Evolutionary conservation across 495 filamentous ascomycete species (phyloP).

Genomic region (Chaetomium fimeti): DNA sequence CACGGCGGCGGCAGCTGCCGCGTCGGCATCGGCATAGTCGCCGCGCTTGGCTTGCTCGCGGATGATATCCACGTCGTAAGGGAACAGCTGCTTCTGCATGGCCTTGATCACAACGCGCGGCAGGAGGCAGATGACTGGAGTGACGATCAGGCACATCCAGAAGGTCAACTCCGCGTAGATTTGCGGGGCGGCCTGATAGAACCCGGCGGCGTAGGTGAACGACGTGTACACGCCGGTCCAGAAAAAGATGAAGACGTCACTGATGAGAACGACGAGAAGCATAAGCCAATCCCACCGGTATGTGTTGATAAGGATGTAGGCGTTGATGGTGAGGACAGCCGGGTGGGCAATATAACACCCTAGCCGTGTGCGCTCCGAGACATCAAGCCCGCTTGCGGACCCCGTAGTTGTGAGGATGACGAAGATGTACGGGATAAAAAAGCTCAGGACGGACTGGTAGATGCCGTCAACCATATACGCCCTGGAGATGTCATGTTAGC

Average conservation of each 20-base stretch:
- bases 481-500: constrained; percentile 53
- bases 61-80: constrained; percentile 91
- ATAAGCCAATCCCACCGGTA: constrained; percentile 98
- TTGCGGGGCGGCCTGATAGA: constrained; percentile 75
- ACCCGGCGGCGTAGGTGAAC: constrained; percentile 59
- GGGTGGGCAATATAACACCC: constrained; percentile 78
- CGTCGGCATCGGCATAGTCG: constrained; percentile 56
- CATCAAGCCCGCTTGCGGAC: constrained; percentile 63
- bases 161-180: constrained; percentile 79
- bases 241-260: constrained; percentile 85
- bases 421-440: constrained; percentile 86
- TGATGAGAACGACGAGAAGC: constrained; percentile 72
- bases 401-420: constrained; percentile 66
- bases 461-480: constrained; percentile 92
- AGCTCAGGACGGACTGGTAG: constrained; percentile 90
- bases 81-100: constrained; percentile 89
- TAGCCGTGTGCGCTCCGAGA: constrained; percentile 75
- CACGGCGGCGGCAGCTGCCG: constrained; percentile 13
- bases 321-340: constrained; percentile 81
- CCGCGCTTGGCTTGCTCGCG: constrained; percentile 85
- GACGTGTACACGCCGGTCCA: constrained; percentile 94
- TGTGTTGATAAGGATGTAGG: constrained; percentile 92
- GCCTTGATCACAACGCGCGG: constrained; percentile 83
- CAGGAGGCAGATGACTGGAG: constrained; percentile 72
- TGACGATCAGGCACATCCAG: constrained; percentile 78